phyloP scores from a whole-genome alignment of 2,329 filamentous ascomycete species.

The Dothistroma pini region DNA sequence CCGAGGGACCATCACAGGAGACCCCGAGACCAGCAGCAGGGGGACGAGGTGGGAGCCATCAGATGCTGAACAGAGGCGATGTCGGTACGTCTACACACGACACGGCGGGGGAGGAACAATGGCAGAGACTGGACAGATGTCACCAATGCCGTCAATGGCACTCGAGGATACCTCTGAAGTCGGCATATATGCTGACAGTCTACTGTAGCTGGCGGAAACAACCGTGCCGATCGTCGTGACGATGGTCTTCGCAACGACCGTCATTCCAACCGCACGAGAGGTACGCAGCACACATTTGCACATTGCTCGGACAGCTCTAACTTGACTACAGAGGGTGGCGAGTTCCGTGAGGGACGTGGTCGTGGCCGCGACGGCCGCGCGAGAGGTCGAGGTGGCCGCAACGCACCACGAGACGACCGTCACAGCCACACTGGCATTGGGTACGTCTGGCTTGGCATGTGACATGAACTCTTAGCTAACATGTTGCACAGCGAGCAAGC shows the following conservation, averaged over 20 bases:
- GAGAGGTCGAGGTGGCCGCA: conserved; percentile 48
- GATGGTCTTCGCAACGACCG: conserved; percentile 56
- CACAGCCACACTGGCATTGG: conserved; percentile 57
- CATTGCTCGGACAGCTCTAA: conserved; percentile 3
- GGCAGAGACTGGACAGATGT: background rate
- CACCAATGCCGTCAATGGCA: background rate
- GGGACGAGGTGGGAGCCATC: conserved; percentile 52
- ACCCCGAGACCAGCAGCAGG: conserved; percentile 38
- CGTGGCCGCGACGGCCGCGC: conserved; percentile 51
- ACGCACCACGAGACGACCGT: conserved; percentile 54
- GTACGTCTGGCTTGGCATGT: conserved; percentile 42
- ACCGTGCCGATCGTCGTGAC: conserved; percentile 75
- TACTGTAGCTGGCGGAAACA: conserved; percentile 65
- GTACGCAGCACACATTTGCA: conserved; percentile 26
- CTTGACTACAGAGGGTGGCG: conserved; percentile 25
- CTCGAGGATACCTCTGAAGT: background rate
- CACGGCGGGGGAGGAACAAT: background rate
- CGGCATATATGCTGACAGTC: conserved; percentile 13
- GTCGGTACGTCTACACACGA: conserved; percentile 62
- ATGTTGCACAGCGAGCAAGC: conserved; percentile 61
- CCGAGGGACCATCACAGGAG: conserved; percentile 57
- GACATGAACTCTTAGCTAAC: conserved; percentile 24
- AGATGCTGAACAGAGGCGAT: conserved; percentile 71
- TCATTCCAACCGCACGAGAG: conserved; percentile 38
- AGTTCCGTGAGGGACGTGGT: conserved; percentile 43